phyloP scores from a whole-genome alignment of 1,284 basidiomycete genomes.

The Tremellales sp. region DNA sequence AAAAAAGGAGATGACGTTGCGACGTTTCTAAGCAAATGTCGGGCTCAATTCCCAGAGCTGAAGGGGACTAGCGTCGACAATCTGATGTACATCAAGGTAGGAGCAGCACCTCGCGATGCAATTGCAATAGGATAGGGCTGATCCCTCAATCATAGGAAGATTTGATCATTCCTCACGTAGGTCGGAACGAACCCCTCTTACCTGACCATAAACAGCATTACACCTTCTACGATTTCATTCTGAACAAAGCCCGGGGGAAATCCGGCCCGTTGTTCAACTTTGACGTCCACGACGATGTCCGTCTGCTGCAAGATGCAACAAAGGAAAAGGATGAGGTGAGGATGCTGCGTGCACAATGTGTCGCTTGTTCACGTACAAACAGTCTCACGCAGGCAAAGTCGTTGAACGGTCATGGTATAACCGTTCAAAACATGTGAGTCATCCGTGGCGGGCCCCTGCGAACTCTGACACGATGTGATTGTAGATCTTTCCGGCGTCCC shows the following conservation, averaged over 20 bases:
- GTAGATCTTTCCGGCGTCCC: slow-evolving; percentile 88
- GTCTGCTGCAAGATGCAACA: slow-evolving; percentile 89
- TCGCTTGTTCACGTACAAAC: slow-evolving; percentile 1
- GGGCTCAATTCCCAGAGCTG: slow-evolving; percentile 87
- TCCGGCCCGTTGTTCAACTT: slow-evolving; percentile 98
- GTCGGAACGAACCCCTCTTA: slow-evolving; percentile 24
- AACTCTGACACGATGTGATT: neutral
- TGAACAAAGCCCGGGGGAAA: slow-evolving; percentile 97
- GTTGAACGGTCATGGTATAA: slow-evolving; percentile 96
- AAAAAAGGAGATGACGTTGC: slow-evolving; percentile 96
- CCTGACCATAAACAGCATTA: slow-evolving; percentile 63
- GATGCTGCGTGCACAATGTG: neutral
- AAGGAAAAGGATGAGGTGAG: slow-evolving; percentile 86
- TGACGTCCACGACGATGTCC: slow-evolving; percentile 97
- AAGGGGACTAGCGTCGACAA: slow-evolving; percentile 87
- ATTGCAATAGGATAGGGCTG: neutral
- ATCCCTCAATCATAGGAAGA: slow-evolving; percentile 69
- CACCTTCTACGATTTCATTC: slow-evolving; percentile 97
- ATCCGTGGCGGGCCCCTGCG: neutral
- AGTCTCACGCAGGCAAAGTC: slow-evolving; percentile 95
- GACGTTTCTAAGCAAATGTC: slow-evolving; percentile 85
- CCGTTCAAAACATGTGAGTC: slow-evolving; percentile 69
- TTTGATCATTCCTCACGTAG: slow-evolving; percentile 86
- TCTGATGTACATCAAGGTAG: slow-evolving; percentile 95
- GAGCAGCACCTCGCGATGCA: slow-evolving; percentile 18